Evolutionary conservation across 148 eudicot species (phyloP), one percentile per base, ranked within the genome.

Genomic region (Diospyros lotus): DNA sequence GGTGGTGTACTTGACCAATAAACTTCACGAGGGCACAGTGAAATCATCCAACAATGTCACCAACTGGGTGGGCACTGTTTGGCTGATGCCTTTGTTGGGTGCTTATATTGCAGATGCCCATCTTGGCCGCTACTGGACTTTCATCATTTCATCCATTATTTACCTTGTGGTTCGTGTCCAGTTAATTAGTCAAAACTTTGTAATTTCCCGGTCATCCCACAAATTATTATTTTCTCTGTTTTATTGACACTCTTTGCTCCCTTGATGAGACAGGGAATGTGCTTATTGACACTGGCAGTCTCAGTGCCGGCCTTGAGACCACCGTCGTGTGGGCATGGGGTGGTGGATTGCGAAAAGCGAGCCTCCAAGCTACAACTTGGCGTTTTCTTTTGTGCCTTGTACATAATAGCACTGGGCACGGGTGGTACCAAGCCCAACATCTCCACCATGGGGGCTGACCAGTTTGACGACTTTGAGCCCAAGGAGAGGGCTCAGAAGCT

Each of bases 61-160:
- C 48, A 86, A 86, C 58, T 82, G 88, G 88, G 66, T 78, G 18
- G 88, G 88, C 14, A 86, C 86, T 2, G 84, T 83, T 2, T 82
- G 88, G 88, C 11, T 86, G 72, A 80, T 85, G 42, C 88, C 86
- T 17, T 55, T 86, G 43, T 48, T 83, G 13, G 88, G 88, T 13
- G 88, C 78, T 18, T 75, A 75, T 17, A 44, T 75, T 43, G 78
- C 88, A 2, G 86, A 86, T 56, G 43, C 88, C 61, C 68, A 75
- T 69, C 84, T 86, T 15, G 88, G 88, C 52, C 76, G 86, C 48
- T 86, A 80, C 42, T 74, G 84, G 84, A 86, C 88, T 78, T 86
- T 82, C 75, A 43, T 86, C 38, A 73, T 83, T 53, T 64, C 88
- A 1, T 80, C 84, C 0, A 76, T 58, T 53, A 80, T 86, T 48